Evolutionary conservation across 1,284 basidiomycete genomes (phyloP).

Genomic region (Malassezia cuniculi): DNA sequence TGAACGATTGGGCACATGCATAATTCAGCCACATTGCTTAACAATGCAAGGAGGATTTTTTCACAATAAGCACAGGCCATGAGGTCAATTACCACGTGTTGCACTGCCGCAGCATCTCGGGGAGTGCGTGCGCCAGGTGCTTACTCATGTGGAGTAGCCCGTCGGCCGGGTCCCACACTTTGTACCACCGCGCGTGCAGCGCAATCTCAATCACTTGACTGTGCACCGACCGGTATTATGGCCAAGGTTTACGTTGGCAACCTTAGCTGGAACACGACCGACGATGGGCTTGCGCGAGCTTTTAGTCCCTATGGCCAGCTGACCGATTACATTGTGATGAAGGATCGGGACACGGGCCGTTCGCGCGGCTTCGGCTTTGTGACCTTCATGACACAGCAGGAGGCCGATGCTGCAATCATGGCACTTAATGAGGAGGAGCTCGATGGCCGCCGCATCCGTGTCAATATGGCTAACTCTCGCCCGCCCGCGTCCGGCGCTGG

Average conservation of each 20-base stretch:
- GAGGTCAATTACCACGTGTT: too few species aligned
- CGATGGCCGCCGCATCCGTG: slow-evolving; percentile 75
- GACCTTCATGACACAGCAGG: slow-evolving; percentile 47
- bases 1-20: too few species aligned
- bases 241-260: slow-evolving; percentile 46
- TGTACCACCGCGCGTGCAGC: too few species aligned
- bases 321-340: slow-evolving; percentile 59
- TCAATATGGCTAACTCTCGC: slow-evolving; percentile 85
- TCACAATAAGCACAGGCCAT: too few species aligned
- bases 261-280: slow-evolving; percentile 45
- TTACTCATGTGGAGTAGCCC: too few species aligned
- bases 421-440: slow-evolving; percentile 80
- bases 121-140: too few species aligned
- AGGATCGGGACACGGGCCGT: slow-evolving; percentile 88
- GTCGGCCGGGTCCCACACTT: too few species aligned
- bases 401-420: slow-evolving; percentile 68
- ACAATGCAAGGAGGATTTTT: too few species aligned
- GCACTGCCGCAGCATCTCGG: too few species aligned
- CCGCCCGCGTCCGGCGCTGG: slow-evolving; percentile 22
- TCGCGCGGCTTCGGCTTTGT: slow-evolving; percentile 87
- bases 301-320: slow-evolving; percentile 43
- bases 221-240: too few species aligned
- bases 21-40: too few species aligned
- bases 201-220: too few species aligned
- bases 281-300: slow-evolving; percentile 42